Evolutionary conservation across 208 protist species (phyloP).

Genomic region (Naegleria gruberi): DNA sequence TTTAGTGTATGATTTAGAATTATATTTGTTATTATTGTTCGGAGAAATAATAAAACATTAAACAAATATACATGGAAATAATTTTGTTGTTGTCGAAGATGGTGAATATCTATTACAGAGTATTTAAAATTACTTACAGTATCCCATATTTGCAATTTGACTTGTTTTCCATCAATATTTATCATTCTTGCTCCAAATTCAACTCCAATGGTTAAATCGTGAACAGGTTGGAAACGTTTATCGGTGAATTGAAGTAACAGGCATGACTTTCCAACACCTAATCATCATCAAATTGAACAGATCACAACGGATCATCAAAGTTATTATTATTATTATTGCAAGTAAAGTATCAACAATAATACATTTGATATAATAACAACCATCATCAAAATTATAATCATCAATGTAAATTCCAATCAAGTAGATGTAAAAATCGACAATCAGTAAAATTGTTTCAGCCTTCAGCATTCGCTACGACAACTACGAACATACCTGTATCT

Average conservation of each 20-base stretch:
- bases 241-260: slow-evolving; percentile 97
- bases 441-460: too few relatives aligned
- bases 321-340: too few relatives aligned
- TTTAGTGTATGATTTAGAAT: background rate
- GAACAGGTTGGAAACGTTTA: slow-evolving; percentile 96
- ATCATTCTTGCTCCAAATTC: slow-evolving; percentile 96
- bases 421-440: too few relatives aligned
- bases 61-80: too few relatives aligned
- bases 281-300: slow-evolving; percentile 46
- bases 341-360: too few relatives aligned
- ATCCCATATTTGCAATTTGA: slow-evolving; percentile 99
- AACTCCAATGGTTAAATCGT: slow-evolving; percentile 98
- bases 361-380: too few relatives aligned
- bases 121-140: slow-evolving; percentile 62
- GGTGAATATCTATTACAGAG: background rate
- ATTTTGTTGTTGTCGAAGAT: background rate
- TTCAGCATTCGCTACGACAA: background rate
- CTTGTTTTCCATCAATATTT: slow-evolving; percentile 80
- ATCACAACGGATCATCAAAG: too few relatives aligned
- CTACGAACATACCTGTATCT: slow-evolving; percentile 38
- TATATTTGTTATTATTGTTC: background rate
- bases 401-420: too few relatives aligned
- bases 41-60: too few relatives aligned
- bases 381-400: too few relatives aligned
- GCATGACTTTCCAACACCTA: slow-evolving; percentile 96